Evolutionary conservation across 768 basidiomycete genomes (phyloP).

Genomic region (Coprinopsis strossmayeri): DNA sequence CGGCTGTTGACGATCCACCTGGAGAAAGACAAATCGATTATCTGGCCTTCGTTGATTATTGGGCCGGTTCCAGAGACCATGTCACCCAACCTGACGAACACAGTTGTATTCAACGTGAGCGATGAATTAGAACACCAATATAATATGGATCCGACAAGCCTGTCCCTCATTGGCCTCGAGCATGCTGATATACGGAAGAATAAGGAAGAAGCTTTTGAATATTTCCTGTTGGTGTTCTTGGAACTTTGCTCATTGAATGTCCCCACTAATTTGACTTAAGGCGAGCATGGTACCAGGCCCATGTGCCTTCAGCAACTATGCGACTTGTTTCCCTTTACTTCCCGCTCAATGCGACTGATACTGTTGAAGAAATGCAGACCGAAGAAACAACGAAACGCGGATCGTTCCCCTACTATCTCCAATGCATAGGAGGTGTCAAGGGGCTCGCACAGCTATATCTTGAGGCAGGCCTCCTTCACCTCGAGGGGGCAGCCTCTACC

Average conservation of each 20-base stretch:
- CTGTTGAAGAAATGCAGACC: slow-evolving; percentile 17
- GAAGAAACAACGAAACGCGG: slow-evolving; percentile 40
- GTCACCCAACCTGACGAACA: slow-evolving; percentile 43
- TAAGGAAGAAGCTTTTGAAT: slow-evolving; percentile 75
- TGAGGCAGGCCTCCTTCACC: slow-evolving; percentile 71
- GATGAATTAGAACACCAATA: slow-evolving; percentile 56
- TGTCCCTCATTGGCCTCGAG: slow-evolving; percentile 66
- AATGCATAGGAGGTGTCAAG: slow-evolving; percentile 57
- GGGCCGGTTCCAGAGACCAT: slow-evolving; percentile 62
- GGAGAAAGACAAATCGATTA: slow-evolving; percentile 72
- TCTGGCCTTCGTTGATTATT: slow-evolving; percentile 80
- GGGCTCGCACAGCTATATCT: slow-evolving; percentile 72
- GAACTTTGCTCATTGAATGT: neutral
- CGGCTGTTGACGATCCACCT: slow-evolving; percentile 71
- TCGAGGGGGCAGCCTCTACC: slow-evolving; percentile 74
- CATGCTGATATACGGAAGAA: slow-evolving; percentile 69
- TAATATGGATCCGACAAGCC: slow-evolving; percentile 84
- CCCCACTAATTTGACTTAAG: slow-evolving; percentile 27
- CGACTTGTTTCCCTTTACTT: slow-evolving; percentile 71
- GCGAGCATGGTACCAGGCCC: slow-evolving; percentile 78
- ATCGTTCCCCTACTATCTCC: slow-evolving; percentile 53
- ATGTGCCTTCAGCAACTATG: slow-evolving; percentile 70
- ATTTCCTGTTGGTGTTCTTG: slow-evolving; percentile 53
- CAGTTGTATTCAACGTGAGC: slow-evolving; percentile 46
- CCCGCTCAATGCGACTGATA: slow-evolving; percentile 44